A percentile compares a stretch with the other conserved stretches of the same genome.
Evolutionary conservation across 2,329 filamentous ascomycete genomes (phyloP).

Genomic region (Coniochaeta sp.): DNA sequence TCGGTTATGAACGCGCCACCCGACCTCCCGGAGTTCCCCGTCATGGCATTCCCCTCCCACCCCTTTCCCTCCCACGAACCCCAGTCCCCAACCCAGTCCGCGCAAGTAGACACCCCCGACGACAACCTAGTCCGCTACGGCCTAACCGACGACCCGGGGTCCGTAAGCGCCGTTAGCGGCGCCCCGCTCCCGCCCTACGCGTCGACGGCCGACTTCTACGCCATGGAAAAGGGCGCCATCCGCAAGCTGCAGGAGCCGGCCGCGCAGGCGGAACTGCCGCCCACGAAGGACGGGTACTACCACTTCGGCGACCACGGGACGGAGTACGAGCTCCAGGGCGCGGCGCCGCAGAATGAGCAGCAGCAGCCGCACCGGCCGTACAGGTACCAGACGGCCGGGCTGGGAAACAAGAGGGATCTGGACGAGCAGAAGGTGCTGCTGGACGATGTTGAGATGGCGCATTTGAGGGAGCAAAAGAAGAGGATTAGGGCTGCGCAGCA

Average conservation of each 20-base stretch:
- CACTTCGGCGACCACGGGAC: constrained; percentile 11
- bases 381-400: constrained; percentile 5
- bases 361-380: constrained; percentile 14
- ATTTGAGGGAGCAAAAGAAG: constrained; percentile 13
- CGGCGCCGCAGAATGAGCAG: constrained; percentile 11
- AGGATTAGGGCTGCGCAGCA: constrained; percentile 5
- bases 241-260: constrained; percentile 15
- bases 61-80: background rate
- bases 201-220: constrained; percentile 15
- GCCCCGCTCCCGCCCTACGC: constrained; percentile 18
- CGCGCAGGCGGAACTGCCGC: constrained; percentile 18
- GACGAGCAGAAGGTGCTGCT: constrained; percentile 21
- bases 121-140: background rate
- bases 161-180: no score
- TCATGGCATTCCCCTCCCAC: background rate
- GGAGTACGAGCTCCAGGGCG: constrained; percentile 18
- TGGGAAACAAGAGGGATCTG: constrained; percentile 9
- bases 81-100: background rate
- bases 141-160: background rate
- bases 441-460: constrained; percentile 14
- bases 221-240: constrained; percentile 20
- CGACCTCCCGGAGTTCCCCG: background rate
- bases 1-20: background rate
- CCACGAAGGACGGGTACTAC: constrained; percentile 21
- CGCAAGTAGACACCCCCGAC: background rate